Base-by-base conservation (phyloP, 495 filamentous ascomycete species). In the Xylaria flabelliformis region DNA sequence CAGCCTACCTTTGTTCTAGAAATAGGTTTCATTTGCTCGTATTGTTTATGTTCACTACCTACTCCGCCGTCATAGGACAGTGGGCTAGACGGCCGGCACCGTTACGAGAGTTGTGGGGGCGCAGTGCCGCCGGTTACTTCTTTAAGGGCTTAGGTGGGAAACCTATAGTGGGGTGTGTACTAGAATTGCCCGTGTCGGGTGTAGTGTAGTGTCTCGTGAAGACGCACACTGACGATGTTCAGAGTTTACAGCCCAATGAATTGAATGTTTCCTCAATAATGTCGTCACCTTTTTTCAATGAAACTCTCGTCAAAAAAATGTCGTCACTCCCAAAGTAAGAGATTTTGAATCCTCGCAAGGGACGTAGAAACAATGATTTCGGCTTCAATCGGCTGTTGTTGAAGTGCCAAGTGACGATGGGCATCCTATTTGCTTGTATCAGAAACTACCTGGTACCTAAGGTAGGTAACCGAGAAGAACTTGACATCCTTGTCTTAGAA, bases 201-300 rank as follows among this genome's bases (percentile, higher is more conserved):
- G 63, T 50, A 32, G 39, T 42, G 4, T 64, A 42, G 34, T 41
- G 10, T 7, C 39, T 41, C 13, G 13, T 50, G 21, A 29, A 48
- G 55, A 34, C 26, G 55, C 55, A 67, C 44, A 24, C 46, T 67
- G 64, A 67, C 64, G 26, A 67, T 36, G 46, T 67, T 65, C 44
- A 53, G 9, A 39, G 29, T 36, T 21, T 32, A 24, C 41, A 42
- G 17, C 26, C 63, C 63, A 48, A 65, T 65, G 24, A 34, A 26
- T 12, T 21, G 13, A 26, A 26, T 48, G 21, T 42, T 19, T 58
- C 55, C 10, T 58, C 12, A 29, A 34, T 17, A 29, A 58, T 58
- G 64, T 67, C 64, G 64, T 67, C 64, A 67, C 64, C 7, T 34
- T 53, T 29, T 36, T 26, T 9, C 36, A 50, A 34, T 34, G 63